Conservation (phyloP, 2,329 filamentous ascomycete species). For the Pyrenophora graminea region DNA sequence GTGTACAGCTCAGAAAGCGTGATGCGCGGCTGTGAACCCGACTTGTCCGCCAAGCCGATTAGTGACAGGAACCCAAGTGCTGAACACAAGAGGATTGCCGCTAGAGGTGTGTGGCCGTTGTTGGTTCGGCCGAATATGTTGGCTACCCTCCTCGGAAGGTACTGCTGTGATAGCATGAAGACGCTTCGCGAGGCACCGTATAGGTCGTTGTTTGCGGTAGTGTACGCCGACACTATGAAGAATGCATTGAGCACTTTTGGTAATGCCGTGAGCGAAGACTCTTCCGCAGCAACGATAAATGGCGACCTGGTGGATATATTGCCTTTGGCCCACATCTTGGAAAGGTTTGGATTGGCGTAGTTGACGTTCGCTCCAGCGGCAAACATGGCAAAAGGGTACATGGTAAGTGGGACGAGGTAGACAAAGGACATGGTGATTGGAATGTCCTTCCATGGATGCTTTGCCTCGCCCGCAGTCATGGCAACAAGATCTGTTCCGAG, state of each 20-base stretch:
- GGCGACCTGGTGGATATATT: constrained; percentile 18
- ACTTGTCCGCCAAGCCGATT: constrained; percentile 25
- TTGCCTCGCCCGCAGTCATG: constrained; percentile 40
- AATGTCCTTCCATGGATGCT: constrained; percentile 35
- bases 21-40: constrained; percentile 32
- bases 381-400: constrained; percentile 35
- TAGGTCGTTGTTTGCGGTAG: constrained; percentile 38
- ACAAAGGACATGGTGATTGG: constrained; percentile 39
- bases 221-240: constrained; percentile 40
- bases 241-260: constrained; percentile 31
- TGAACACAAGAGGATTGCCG: constrained; percentile 36
- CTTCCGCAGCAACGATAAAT: constrained; percentile 34
- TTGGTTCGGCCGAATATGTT: constrained; percentile 36
- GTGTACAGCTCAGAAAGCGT: constrained; percentile 36
- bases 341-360: constrained; percentile 31
- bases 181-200: constrained; percentile 37
- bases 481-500: constrained; percentile 38
- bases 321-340: constrained; percentile 24
- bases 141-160: constrained; percentile 20
- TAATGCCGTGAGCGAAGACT: constrained; percentile 27
- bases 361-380: constrained; percentile 37
- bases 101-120: constrained; percentile 36
- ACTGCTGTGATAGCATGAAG: constrained; percentile 35
- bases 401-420: constrained; percentile 32
- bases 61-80: constrained; percentile 35